Evolutionary conservation across 805 yeast genomes (phyloP).

Genomic region (Ogataea corticis): DNA sequence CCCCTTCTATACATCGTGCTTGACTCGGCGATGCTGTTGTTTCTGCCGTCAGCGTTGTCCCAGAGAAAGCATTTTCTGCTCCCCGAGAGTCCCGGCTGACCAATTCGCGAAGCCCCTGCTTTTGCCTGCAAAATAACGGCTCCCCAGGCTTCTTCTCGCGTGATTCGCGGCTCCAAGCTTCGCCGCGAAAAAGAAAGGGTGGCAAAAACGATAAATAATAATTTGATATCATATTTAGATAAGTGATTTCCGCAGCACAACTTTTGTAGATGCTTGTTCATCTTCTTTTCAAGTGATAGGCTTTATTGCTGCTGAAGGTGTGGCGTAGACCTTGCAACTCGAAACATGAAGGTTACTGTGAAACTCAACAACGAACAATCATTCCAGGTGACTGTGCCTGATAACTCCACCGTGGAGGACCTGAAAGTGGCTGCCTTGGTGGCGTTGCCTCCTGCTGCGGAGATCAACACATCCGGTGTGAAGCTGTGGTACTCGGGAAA

Average conservation of each 20-base stretch:
- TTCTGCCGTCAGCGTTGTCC: too few species aligned
- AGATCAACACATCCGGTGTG: constrained; percentile 12
- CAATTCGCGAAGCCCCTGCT: too few species aligned
- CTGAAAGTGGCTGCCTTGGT: constrained; percentile 47
- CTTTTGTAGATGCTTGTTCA: neutral
- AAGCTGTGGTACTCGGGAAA: constrained; percentile 37
- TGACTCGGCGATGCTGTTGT: too few species aligned
- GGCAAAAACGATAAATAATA: constrained; percentile 14
- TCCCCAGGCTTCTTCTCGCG: neutral
- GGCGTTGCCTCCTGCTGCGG: constrained; percentile 32
- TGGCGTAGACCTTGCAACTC: neutral
- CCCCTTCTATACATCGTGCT: too few species aligned
- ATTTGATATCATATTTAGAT: constrained; percentile 5
- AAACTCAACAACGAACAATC: constrained; percentile 35
- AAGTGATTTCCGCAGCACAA: neutral
- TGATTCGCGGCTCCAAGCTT: neutral
- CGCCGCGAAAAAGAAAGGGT: constrained; percentile 18
- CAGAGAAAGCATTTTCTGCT: too few species aligned
- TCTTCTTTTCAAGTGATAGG: neutral
- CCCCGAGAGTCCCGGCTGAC: too few species aligned
- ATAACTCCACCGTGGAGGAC: constrained; percentile 53
- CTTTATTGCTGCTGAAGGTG: neutral
- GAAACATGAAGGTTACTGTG: constrained; percentile 48
- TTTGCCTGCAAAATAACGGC: neutral
- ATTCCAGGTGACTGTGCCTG: constrained; percentile 50